Evolutionary conservation across 1,284 basidiomycete genomes (phyloP), one percentile per base, ranked within the genome.

Genomic region (Kwoniella shivajii): DNA sequence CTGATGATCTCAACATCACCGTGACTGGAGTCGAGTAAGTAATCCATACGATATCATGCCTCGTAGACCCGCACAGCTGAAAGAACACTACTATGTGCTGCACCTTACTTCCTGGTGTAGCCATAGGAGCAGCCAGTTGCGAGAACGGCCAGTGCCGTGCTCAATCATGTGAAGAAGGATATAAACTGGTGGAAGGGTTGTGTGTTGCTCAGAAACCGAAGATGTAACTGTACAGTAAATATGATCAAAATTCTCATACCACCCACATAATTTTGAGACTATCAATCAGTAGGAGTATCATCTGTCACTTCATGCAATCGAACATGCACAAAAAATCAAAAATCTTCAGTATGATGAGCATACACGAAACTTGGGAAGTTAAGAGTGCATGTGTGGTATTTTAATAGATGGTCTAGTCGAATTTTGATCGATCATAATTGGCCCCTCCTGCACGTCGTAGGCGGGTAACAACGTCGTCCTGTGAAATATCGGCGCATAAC

Each of bases 381-480:
- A 39, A n/a, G 22, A n/a, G 16, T 39, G 37, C 37, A 39, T 39
- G 37, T 18, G n/a, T 39, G 18, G 6, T 45, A 14, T 33, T 11
- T 30, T 38, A 27, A 13, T 42, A 24, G 16, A 16, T 22, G 16
- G 13, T 48, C 41, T 57, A 78, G 55, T 76, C 73, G 56, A 78
- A 78, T 61, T 76, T 74, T 54, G 70, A 71, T 44, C 75, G 67
- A 59, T 77, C 74, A 52, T 78, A 78, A 67, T 78, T 78, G 57
- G 76, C 76, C 9, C 74, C 74, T 44, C 73, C 73, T 6, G 74
- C 74, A 18, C 65, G 56, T 45, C 74, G 63, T 57, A 76, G 47
- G 31, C 71, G 60, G 53, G 67, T 60, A 2, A 77, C 66, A 26
- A 74, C 63, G 4, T 73, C 74, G 42, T 69, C 67, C 72, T 75